Base-by-base conservation (phyloP, 257 asterid genomes). In the Thymus quinquecostatus region DNA sequence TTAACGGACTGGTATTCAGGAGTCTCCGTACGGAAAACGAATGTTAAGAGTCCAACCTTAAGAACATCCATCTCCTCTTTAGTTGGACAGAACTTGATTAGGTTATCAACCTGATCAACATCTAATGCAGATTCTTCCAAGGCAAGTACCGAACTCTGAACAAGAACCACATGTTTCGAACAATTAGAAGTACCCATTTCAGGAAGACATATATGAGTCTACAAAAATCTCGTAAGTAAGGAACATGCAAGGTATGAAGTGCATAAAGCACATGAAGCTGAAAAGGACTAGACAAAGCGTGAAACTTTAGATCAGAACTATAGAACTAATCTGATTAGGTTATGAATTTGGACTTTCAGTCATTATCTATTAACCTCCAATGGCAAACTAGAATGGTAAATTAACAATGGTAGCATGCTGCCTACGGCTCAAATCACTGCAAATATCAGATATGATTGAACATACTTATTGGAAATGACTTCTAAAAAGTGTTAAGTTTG, bases 51-150 rank as follows among this genome's bases (percentile, higher is more conserved):
- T 38, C 66, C 59, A 70, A 92, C 98, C 98, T 92, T 92, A 47
- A 92, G 96, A 79, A 85, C 49, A 53, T 90, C 97, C 90, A 92
- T 92, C 82, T 92, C 98, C 86, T 92, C 97, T 81, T 90, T 92
- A 36, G 96, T 90, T 76, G 98, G 98, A 82, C 98, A 92, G 82
- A 88, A 92, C 79, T 90, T 92, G 82, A 90, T 92, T 79, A 92
- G 87, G 81, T 88, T 92, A 50, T 90, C 98, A 77, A 92, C 98
- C 87, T 90, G 98, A 81, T 92, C 98, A 79, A 85, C 94, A 77
- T 92, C 98, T 76, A 92, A 73, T 56, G 95, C 96, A 69, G 97
- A 83, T 66, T 90, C 96, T 76, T 92, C 98, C 86, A 92, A 84
- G 44, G 96, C 84, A 77, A 92, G 96, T 66, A 92, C 93, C 49